A percentile compares a stretch with the other conserved stretches of the same genome.
phyloP scores from a whole-genome alignment of 2,329 filamentous ascomycete genomes.

The Fusarium sororula region DNA sequence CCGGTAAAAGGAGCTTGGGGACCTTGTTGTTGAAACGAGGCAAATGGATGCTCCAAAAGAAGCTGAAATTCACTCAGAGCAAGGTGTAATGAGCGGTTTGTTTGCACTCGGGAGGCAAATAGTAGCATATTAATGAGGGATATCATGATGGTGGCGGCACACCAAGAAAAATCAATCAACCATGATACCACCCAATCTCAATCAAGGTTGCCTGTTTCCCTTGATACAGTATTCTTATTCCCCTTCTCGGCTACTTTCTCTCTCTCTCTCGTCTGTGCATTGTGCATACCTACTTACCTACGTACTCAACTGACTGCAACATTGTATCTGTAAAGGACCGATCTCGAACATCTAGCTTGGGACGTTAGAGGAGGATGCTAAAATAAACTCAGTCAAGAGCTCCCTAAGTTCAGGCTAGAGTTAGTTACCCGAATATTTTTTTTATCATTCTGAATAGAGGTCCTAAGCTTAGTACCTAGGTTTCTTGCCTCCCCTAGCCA shows the following conservation, averaged over 20 bases:
- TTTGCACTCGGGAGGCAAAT: background rate
- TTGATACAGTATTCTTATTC: background rate
- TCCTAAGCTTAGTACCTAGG: no score
- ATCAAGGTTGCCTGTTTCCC: background rate
- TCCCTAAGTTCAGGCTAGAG: background rate
- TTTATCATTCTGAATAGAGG: background rate
- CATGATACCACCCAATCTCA: conserved; percentile 19
- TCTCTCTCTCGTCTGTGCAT: background rate
- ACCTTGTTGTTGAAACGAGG: background rate
- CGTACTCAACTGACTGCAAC: background rate
- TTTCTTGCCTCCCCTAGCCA: background rate
- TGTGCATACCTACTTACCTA: background rate
- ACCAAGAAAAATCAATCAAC: conserved; percentile 1
- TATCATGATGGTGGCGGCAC: conserved; percentile 27
- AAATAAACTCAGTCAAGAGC: background rate
- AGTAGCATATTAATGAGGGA: conserved; percentile 8
- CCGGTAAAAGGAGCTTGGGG: background rate
- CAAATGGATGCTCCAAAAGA: background rate
- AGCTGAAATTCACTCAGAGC: background rate
- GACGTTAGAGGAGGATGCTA: background rate
- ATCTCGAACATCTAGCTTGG: conserved; percentile 9
- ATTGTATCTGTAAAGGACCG: conserved; percentile 20
- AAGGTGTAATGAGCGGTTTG: background rate
- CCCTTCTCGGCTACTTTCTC: background rate
- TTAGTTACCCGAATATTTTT: background rate